A percentile compares a stretch with the other conserved stretches of the same genome.
phyloP scores from a whole-genome alignment of 352 stramenopile species.

The Phytophthora tubulina region DNA sequence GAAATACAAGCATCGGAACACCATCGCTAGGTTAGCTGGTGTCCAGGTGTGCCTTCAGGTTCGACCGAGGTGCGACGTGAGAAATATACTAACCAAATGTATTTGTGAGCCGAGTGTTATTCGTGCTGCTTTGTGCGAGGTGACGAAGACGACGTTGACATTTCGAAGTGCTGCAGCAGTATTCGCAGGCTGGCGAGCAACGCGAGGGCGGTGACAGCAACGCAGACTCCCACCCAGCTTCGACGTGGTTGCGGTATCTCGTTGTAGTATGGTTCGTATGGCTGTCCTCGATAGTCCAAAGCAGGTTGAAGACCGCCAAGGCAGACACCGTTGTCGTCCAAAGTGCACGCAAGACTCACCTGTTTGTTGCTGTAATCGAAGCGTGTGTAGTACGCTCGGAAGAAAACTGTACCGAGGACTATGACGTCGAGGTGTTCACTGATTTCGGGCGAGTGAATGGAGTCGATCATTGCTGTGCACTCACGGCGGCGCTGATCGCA shows the following conservation, averaged over 20 bases:
- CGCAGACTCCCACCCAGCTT: slow-evolving; percentile 8
- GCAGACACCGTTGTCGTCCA: slow-evolving; percentile 17
- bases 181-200: slow-evolving; percentile 17
- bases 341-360: slow-evolving; percentile 26
- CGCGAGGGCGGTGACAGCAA: slow-evolving; percentile 18
- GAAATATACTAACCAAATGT: slow-evolving; percentile 30
- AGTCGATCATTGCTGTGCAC: slow-evolving; percentile 35
- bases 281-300: slow-evolving; percentile 22
- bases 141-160: not conserved
- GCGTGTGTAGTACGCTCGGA: slow-evolving; percentile 28
- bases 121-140: slow-evolving; percentile 5
- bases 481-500: slow-evolving; percentile 27
- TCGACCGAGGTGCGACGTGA: slow-evolving; percentile 9
- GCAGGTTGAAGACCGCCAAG: slow-evolving; percentile 17
- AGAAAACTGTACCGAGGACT: slow-evolving; percentile 37
- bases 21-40: slow-evolving; percentile 27
- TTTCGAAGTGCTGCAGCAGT: slow-evolving; percentile 11
- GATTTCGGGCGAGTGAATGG: slow-evolving; percentile 28
- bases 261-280: not conserved
- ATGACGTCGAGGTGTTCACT: slow-evolving; percentile 19
- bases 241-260: not conserved
- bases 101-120: slow-evolving; percentile 11
- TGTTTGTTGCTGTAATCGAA: slow-evolving; percentile 38
- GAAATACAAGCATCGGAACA: slow-evolving; percentile 17
- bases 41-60: slow-evolving; percentile 5